Percentiles rank a stretch among this genome's conserved stretches.
Evolutionary conservation across 768 basidiomycete genomes (phyloP).

Genomic region (Rhizopogon roseolus): DNA sequence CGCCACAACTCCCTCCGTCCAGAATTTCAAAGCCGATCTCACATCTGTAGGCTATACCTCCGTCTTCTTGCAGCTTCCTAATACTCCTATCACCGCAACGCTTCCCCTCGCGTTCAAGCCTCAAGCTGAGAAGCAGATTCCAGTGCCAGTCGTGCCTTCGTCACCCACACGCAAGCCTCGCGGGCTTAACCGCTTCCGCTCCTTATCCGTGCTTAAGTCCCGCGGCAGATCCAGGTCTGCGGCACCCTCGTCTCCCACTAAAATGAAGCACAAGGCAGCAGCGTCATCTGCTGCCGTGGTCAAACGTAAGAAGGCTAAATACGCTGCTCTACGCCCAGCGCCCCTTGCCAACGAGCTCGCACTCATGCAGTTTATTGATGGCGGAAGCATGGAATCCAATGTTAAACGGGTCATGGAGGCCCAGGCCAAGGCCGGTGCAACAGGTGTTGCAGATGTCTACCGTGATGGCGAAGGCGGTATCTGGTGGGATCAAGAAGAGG

Average conservation of each 20-base stretch:
- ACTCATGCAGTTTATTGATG: constrained; percentile 65
- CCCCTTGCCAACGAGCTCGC: constrained; percentile 64
- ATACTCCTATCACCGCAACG: constrained; percentile 34
- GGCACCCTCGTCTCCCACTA: constrained; percentile 21
- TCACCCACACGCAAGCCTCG: constrained; percentile 16
- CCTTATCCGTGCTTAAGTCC: constrained; percentile 44
- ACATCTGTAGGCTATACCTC: constrained; percentile 61
- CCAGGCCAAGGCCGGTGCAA: constrained; percentile 42
- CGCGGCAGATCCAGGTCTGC: constrained; percentile 33
- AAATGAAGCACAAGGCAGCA: constrained; percentile 14
- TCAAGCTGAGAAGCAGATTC: constrained; percentile 9
- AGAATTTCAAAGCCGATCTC: constrained; percentile 49
- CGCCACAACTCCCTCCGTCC: constrained; percentile 37
- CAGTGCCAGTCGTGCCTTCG: constrained; percentile 7
- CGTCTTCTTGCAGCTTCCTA: constrained; percentile 56
- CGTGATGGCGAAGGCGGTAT: constrained; percentile 57
- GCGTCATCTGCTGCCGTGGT: constrained; percentile 29
- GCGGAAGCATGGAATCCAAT: constrained; percentile 54
- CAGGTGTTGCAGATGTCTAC: constrained; percentile 45
- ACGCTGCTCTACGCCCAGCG: constrained; percentile 34
- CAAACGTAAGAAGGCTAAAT: constrained; percentile 50
- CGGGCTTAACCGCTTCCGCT: constrained; percentile 43
- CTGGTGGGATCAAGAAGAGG: constrained; percentile 72
- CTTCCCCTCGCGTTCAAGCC: constrained; percentile 8
- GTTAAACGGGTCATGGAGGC: constrained; percentile 49